A percentile compares a stretch with the other conserved stretches of the same genome.
phyloP scores from a whole-genome alignment of 2,329 filamentous ascomycete species.

The Cadophora malorum region DNA sequence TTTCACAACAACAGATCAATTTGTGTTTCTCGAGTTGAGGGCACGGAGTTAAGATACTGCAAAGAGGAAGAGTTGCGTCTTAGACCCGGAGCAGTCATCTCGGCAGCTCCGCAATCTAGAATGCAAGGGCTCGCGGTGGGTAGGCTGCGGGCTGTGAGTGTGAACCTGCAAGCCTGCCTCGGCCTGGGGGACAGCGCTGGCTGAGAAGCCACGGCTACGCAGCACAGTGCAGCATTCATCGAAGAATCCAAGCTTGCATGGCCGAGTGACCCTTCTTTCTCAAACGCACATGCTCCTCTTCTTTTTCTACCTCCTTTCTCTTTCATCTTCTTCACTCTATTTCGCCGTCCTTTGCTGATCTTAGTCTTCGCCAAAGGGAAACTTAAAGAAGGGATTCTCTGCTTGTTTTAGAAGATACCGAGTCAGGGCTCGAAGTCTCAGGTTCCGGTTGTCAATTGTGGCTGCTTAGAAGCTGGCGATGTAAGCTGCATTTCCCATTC shows the following conservation, averaged over 20 bases:
- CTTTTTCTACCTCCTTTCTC: not conserved
- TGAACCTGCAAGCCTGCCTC: constrained; percentile 3
- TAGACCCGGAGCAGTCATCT: constrained; percentile 14
- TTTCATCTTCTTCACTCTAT: not conserved
- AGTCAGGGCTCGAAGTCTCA: constrained; percentile 14
- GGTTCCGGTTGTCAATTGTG: not conserved
- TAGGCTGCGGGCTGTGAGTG: not conserved
- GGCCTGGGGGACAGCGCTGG: not conserved
- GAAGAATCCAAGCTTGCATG: constrained; percentile 1
- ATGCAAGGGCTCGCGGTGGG: not conserved
- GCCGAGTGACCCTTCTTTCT: constrained; percentile 14
- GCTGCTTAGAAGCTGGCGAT: not conserved
- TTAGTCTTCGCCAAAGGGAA: not conserved
- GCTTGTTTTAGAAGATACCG: constrained; percentile 2
- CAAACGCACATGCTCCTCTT: constrained; percentile 13
- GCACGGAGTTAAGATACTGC: constrained; percentile 6
- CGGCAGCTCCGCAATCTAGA: constrained; percentile 9
- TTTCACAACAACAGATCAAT: not conserved
- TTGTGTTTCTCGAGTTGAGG: not conserved
- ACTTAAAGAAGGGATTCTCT: not conserved
- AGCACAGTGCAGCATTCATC: not conserved
- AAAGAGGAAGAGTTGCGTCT: constrained; percentile 10
- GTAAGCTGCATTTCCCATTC: constrained; percentile 7
- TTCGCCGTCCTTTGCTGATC: not conserved
- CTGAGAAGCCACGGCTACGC: not conserved